phyloP scores from a whole-genome alignment of 2,329 filamentous ascomycete species.

The Talaromyces sp. region DNA sequence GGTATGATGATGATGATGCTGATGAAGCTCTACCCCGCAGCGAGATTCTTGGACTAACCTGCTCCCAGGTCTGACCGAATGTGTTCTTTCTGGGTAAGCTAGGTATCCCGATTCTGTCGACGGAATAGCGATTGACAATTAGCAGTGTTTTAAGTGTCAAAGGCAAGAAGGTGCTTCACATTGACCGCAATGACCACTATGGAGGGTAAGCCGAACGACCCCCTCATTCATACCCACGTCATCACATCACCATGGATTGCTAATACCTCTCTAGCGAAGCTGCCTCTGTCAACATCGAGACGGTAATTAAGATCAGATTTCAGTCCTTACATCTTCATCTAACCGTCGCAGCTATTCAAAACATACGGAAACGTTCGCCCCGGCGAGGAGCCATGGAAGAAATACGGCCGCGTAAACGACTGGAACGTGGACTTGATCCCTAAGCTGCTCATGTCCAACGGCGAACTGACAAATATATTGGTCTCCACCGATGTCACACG shows the following conservation, averaged over 20 bases:
- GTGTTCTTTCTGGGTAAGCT: slow-evolving; percentile 89
- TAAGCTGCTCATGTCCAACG: slow-evolving; percentile 97
- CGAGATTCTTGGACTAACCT: slow-evolving; percentile 26
- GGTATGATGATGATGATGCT: slow-evolving; percentile 54
- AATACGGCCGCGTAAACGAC: slow-evolving; percentile 93
- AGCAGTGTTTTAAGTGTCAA: slow-evolving; percentile 89
- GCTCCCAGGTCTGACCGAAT: slow-evolving; percentile 83
- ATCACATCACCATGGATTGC: slow-evolving; percentile 28
- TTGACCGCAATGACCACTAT: slow-evolving; percentile 97
- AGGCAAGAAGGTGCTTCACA: slow-evolving; percentile 98
- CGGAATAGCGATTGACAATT: slow-evolving; percentile 20
- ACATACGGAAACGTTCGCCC: slow-evolving; percentile 79
- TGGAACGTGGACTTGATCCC: slow-evolving; percentile 99
- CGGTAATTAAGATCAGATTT: slow-evolving; percentile 51
- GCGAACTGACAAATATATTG: slow-evolving; percentile 96
- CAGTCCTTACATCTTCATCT: slow-evolving; percentile 22
- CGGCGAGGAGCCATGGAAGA: slow-evolving; percentile 93
- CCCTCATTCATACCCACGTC: slow-evolving; percentile 15
- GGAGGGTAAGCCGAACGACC: slow-evolving; percentile 68
- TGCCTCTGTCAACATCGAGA: slow-evolving; percentile 93
- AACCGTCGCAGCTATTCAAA: slow-evolving; percentile 77
- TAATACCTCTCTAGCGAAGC: slow-evolving; percentile 63
- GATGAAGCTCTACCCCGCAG: slow-evolving; percentile 31
- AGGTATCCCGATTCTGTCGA: neutral
- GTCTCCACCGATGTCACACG: slow-evolving; percentile 89